Evolutionary conservation across 345 rosid genomes (phyloP).

Genomic region (Boechera stricta): DNA sequence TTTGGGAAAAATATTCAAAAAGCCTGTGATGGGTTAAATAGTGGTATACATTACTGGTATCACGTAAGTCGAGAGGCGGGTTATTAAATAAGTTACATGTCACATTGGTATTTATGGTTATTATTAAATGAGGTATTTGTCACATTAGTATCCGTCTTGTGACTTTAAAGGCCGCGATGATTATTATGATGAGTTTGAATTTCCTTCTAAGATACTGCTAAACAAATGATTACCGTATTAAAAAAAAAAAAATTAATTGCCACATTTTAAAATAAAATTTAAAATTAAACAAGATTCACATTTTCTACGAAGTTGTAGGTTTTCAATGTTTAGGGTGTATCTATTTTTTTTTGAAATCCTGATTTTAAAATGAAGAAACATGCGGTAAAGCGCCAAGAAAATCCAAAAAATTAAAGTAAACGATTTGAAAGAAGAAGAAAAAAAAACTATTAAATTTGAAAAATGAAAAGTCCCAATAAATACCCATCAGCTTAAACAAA

Average conservation of each 20-base stretch:
- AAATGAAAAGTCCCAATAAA: slow-evolving; percentile 39
- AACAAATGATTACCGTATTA: slow-evolving; percentile 1
- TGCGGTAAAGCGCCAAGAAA: slow-evolving; percentile 37
- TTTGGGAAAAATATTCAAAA: slow-evolving; percentile 4
- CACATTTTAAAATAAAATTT: not conserved
- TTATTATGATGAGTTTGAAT: slow-evolving; percentile 24
- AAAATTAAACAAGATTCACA: not conserved
- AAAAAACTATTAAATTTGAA: not conserved
- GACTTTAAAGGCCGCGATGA: slow-evolving; percentile 12
- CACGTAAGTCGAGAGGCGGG: slow-evolving; percentile 34
- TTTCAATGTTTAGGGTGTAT: not conserved
- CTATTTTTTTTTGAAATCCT: not conserved
- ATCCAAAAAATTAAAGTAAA: slow-evolving; percentile 24
- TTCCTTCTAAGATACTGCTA: slow-evolving; percentile 20
- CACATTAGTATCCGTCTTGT: slow-evolving; percentile 28
- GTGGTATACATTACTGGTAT: not conserved
- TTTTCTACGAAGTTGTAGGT: not conserved
- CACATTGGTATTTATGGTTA: slow-evolving; percentile 36
- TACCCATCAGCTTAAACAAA: slow-evolving; percentile 37
- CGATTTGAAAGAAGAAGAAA: not conserved
- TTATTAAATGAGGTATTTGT: slow-evolving; percentile 20
- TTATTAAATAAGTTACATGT: slow-evolving; percentile 11
- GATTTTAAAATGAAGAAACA: not conserved
- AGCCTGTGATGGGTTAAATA: slow-evolving; percentile 3
- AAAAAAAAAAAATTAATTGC: too few species aligned